Percentiles rank a stretch among this genome's conserved stretches.
These are phyloP conservation scores for Eucalyptus lansdowneana DNA, from an alignment of 345 rosid species.

Conservation along the genomic window DNA sequence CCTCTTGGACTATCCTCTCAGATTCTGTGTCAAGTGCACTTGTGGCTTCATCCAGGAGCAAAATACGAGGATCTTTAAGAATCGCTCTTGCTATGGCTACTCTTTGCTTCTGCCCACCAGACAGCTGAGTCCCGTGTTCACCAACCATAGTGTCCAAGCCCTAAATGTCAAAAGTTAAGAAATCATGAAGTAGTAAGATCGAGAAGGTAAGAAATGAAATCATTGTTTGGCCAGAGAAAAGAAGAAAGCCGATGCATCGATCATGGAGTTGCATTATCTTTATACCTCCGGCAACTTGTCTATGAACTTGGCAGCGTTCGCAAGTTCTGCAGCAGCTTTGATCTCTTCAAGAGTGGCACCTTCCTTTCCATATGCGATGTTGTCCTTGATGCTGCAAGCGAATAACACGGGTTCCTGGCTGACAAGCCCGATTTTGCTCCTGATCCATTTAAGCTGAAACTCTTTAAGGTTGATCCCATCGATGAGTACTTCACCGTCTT, in stretches of 20 bases:
- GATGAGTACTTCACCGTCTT: slow-evolving; percentile 8
- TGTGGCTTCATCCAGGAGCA: slow-evolving; percentile 32
- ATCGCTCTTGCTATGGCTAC: slow-evolving; percentile 32
- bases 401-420: slow-evolving; percentile 26
- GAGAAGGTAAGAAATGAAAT: not conserved
- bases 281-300: slow-evolving; percentile 24
- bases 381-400: slow-evolving; percentile 15
- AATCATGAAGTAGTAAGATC: not conserved
- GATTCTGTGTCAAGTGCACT: slow-evolving; percentile 27
- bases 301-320: slow-evolving; percentile 28
- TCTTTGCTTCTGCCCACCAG: slow-evolving; percentile 41
- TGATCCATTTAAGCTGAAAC: slow-evolving; percentile 20
- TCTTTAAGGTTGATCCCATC: slow-evolving; percentile 17
- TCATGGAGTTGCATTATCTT: not conserved
- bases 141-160: slow-evolving; percentile 38
- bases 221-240: not conserved
- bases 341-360: slow-evolving; percentile 19
- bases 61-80: slow-evolving; percentile 19
- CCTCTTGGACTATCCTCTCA: slow-evolving; percentile 21
- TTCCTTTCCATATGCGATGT: slow-evolving; percentile 27
- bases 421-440: slow-evolving; percentile 24
- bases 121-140: slow-evolving; percentile 32
- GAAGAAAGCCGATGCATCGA: not conserved
- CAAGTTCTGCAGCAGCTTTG: slow-evolving; percentile 14
- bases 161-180: not conserved